Percentiles rank a stretch among this genome's conserved stretches.
Evolutionary conservation across 1,284 basidiomycete species (phyloP).

Genomic region (Leucoagaricus sp.): DNA sequence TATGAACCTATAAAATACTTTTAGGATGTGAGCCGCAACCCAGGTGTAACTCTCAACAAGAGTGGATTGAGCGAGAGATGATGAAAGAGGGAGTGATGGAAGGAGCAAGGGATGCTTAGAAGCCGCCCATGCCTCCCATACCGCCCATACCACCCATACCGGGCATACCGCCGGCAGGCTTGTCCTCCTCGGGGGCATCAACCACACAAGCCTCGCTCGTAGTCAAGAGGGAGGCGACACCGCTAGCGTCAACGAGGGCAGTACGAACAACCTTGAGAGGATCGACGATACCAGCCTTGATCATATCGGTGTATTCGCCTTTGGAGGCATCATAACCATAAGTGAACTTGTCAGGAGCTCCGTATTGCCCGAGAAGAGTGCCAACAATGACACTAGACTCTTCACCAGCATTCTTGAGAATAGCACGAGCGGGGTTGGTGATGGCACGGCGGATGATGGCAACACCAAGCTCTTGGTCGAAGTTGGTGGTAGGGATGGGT

Average conservation of each 20-base stretch:
- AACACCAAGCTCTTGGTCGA: constrained; percentile 97
- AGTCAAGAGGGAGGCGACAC: constrained; percentile 89
- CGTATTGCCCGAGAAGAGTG: constrained; percentile 74
- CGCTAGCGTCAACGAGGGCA: constrained; percentile 85
- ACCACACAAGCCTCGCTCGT: constrained; percentile 95
- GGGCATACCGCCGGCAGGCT: constrained; percentile 59
- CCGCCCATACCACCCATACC: constrained; percentile 34
- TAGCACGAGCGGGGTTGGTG: constrained; percentile 83
- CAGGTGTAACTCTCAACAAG: not conserved
- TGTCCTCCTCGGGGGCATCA: constrained; percentile 86
- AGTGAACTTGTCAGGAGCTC: constrained; percentile 66
- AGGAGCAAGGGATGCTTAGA: constrained; percentile 3
- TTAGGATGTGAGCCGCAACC: no score
- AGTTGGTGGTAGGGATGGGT: constrained; percentile 84
- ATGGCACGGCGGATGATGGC: constrained; percentile 91
- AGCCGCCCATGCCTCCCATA: constrained; percentile 48
- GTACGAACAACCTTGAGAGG: constrained; percentile 93
- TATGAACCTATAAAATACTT: constrained; percentile 7
- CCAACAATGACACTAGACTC: constrained; percentile 95
- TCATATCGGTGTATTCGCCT: constrained; percentile 95
- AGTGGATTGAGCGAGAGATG: not conserved
- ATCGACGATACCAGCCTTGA: constrained; percentile 92
- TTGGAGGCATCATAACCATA: constrained; percentile 93
- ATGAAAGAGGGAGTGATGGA: not conserved
- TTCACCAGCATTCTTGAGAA: constrained; percentile 94